Base-by-base conservation (phyloP, 352 stramenopile species). In the Phytopythium chamaehyphon region DNA sequence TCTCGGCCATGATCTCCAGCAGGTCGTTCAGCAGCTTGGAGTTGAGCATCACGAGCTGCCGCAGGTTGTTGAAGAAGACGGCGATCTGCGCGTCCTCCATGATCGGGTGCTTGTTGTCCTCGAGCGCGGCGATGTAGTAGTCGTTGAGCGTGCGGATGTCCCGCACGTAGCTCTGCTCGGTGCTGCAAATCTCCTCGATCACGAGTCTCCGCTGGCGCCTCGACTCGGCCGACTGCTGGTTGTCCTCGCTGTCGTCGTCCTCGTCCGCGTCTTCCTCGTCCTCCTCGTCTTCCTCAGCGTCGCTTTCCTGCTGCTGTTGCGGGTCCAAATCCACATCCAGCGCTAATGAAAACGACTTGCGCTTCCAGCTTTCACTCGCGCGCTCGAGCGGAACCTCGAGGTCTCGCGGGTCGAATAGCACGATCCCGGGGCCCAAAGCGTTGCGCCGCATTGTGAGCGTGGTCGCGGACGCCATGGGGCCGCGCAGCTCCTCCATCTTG, bases 21-120 rank as follows among this genome's bases (percentile, higher is more conserved):
- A 93, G 49, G 47, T 94, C 82, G 37, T 76, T 77, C 9, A 89
- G 69, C 14, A 94, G 60, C 60, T 92, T 91, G 12, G 79, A 91
- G 59, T 94, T 92, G 53, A 94, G 71, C 74, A 88, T 88, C 24
- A 91, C 77, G 2, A 94, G 64, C 51, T 92, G 75, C 10, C 80
- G 64, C 33, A 94, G 40, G 26, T 85, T 92, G 63, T 90, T 91
- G 55, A 94, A 94, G 43, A 94, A 94, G 15, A 94, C 84, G 38
- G 84, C 84, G 47, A 93, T 90, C 60, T 90, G 79, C 2, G 80
- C 76, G 61, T 95, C 81, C 26, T 84, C 71, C 73, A 90, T 86
- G 46, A 95, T 88, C 21, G 73, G 78, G 52, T 92, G 79, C 35
- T 71, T 73, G 51, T 83, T 87, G 51, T 86, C 77, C 44, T 91